Conservation (phyloP, 225 moss, liverwort and hornwort genomes). For the Bryoerythrophyllum caledonicum region DNA sequence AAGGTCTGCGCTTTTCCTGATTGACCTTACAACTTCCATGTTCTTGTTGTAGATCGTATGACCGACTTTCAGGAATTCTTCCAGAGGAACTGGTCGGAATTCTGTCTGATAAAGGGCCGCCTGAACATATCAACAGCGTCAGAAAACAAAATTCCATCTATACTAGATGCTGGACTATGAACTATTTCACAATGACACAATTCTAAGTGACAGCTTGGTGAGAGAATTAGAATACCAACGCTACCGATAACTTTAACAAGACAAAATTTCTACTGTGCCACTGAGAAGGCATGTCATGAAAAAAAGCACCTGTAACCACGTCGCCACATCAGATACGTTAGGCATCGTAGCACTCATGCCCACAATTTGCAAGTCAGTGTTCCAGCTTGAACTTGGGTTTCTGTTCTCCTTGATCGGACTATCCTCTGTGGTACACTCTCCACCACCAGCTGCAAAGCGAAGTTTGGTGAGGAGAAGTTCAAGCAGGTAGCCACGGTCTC, state of each 20-base stretch:
- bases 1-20: constrained; percentile 81
- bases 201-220: background rate
- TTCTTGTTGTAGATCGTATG: constrained; percentile 68
- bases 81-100: constrained; percentile 92
- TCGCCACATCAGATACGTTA: constrained; percentile 81
- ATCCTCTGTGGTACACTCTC: constrained; percentile 45
- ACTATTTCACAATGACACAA: constrained; percentile 11
- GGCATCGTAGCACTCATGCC: constrained; percentile 99
- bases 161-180: background rate
- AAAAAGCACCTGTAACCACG: constrained; percentile 79
- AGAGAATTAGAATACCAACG: background rate
- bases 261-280: background rate
- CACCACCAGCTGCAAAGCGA: constrained; percentile 86
- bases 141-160: background rate
- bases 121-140: constrained; percentile 47
- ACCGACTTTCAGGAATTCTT: constrained; percentile 90
- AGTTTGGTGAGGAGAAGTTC: constrained; percentile 96
- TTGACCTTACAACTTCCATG: constrained; percentile 72
- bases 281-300: background rate
- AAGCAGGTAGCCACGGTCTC: constrained; percentile 92
- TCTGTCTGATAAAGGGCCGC: constrained; percentile 83
- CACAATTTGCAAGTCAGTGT: constrained; percentile 76
- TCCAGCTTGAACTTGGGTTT: constrained; percentile 48
- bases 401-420: constrained; percentile 42
- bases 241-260: constrained; percentile 4